A percentile compares a stretch with the other conserved stretches of the same genome.
These are phyloP conservation scores for Beta lomatogona DNA, from an alignment of 179 eudicot genomes.

Conservation along the genomic window DNA sequence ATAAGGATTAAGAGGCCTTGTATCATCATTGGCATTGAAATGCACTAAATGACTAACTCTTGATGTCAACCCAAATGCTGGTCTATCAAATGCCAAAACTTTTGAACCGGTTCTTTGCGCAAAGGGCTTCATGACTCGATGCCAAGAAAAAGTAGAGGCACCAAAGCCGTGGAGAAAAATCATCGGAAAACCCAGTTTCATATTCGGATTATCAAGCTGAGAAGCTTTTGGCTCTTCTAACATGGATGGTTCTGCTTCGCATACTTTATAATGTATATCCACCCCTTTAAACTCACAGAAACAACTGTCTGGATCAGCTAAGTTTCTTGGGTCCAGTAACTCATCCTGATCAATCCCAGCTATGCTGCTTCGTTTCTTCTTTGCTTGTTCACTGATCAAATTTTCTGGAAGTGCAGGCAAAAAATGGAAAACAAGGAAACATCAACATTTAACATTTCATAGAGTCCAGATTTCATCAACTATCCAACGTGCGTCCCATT, in stretches of 20 bases:
- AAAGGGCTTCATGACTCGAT: conserved; percentile 76
- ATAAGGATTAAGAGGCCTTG: conserved; percentile 68
- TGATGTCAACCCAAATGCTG: conserved; percentile 92
- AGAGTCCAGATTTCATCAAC: not conserved
- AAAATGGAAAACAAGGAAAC: not conserved
- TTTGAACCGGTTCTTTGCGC: conserved; percentile 57
- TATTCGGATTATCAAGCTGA: conserved; percentile 27
- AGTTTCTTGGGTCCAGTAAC: conserved; percentile 55
- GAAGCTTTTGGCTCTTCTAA: conserved; percentile 34
- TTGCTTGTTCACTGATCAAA: conserved; percentile 39
- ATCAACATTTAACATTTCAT: not conserved
- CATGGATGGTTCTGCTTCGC: conserved; percentile 47
- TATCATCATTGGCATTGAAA: conserved; percentile 34
- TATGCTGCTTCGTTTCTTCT: conserved; percentile 50
- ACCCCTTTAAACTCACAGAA: conserved; percentile 86
- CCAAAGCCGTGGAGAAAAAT: conserved; percentile 92
- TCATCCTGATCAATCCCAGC: conserved; percentile 94
- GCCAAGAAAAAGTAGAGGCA: conserved; percentile 91
- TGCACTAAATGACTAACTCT: conserved; percentile 46
- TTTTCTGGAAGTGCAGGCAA: conserved; percentile 42
- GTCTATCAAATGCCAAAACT: conserved; percentile 93
- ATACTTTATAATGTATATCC: conserved; percentile 76
- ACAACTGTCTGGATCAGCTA: conserved; percentile 90
- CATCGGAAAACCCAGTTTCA: conserved; percentile 53
- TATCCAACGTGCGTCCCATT: not conserved